Conservation (phyloP, 2,329 filamentous ascomycete genomes). For the Cadophora luteo-olivacea region DNA sequence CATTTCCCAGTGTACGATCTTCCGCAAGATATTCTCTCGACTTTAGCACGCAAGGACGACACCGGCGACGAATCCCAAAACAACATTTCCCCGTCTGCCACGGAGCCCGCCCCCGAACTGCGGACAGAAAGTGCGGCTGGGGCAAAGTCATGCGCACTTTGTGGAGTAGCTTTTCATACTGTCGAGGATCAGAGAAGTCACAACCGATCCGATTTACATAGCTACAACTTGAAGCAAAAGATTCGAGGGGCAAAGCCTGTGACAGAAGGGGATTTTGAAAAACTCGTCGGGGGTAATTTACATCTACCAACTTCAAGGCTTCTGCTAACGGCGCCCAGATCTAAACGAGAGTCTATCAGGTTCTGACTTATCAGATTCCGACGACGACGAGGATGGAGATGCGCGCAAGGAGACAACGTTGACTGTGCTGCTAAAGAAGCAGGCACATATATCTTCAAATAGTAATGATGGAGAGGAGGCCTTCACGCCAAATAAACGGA, state of each 20-base stretch:
- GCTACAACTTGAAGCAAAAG: conserved; percentile 94
- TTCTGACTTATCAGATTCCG: conserved; percentile 72
- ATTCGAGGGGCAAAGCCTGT: conserved; percentile 75
- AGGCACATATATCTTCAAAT: conserved; percentile 72
- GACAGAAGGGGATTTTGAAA: conserved; percentile 84
- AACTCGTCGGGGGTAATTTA: conserved; percentile 66
- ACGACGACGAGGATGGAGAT: conserved; percentile 61
- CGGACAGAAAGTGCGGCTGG: conserved; percentile 55
- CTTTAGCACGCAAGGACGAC: conserved; percentile 44
- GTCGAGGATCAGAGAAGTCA: conserved; percentile 85
- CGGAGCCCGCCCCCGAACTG: conserved; percentile 47
- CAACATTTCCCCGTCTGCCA: conserved; percentile 37
- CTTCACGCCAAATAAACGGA: conserved; percentile 54
- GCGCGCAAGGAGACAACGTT: conserved; percentile 72
- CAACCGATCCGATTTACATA: conserved; percentile 87
- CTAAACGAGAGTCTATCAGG: conserved; percentile 93
- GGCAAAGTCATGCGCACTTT: conserved; percentile 82
- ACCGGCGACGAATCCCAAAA: conserved; percentile 36
- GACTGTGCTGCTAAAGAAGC: conserved; percentile 79
- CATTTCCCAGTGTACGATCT: conserved; percentile 43
- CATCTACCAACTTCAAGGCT: not conserved
- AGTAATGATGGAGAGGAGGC: conserved; percentile 54
- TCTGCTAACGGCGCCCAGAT: conserved; percentile 50
- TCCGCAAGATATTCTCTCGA: conserved; percentile 46
- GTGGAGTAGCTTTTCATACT: conserved; percentile 72